These are phyloP conservation scores for Plasmodium cynomolgi DNA, from an alignment of 169 alveolate species.

Conservation along the genomic window DNA sequence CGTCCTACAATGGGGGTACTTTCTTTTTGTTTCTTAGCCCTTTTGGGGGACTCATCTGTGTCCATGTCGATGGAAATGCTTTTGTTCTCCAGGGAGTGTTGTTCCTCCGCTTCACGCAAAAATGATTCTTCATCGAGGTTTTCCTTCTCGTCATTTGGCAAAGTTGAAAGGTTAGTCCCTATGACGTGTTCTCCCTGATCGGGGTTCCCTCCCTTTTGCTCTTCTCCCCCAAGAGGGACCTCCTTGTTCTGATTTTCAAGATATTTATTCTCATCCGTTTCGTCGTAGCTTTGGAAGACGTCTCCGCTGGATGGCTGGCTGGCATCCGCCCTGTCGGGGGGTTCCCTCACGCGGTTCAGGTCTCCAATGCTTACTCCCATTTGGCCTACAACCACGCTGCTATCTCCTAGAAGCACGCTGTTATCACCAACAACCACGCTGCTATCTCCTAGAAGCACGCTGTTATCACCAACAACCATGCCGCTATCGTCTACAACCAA, in stretches of 20 bases:
- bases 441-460: neutral
- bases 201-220: neutral
- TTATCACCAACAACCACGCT: no score
- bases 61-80: neutral
- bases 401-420: neutral
- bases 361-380: neutral
- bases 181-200: neutral
- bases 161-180: neutral
- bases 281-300: constrained; percentile 32
- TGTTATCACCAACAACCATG: neutral
- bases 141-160: neutral
- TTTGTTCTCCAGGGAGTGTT: neutral
- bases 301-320: constrained; percentile 19
- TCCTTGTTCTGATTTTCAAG: neutral
- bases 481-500: neutral
- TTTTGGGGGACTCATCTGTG: neutral
- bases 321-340: neutral
- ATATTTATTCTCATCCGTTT: constrained; percentile 4
- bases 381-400: neutral
- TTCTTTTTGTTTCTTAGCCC: neutral
- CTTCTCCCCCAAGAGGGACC: neutral
- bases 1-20: neutral
- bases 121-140: neutral
- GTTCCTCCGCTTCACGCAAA: neutral
- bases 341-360: neutral